phyloP scores from a whole-genome alignment of 1,284 basidiomycete species.

The Apiotrichum mycotoxinovorans region DNA sequence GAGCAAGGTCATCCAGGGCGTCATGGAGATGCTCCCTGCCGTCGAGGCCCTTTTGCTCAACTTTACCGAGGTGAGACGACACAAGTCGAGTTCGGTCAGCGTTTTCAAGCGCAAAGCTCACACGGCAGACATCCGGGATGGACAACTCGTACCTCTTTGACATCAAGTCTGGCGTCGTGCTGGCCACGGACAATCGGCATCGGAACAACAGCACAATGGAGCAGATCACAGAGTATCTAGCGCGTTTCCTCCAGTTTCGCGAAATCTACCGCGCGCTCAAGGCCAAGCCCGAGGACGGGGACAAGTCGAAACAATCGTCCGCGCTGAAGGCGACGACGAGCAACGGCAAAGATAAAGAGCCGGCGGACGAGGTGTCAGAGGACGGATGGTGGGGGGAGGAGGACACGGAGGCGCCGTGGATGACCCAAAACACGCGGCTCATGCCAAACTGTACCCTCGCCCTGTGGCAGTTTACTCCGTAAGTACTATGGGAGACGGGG shows the following conservation, averaged over 20 bases:
- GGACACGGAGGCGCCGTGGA: conserved; percentile 46
- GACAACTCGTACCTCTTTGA: conserved; percentile 94
- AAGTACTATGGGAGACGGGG: conserved; percentile 31
- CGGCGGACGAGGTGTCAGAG: not conserved
- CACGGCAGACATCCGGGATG: conserved; percentile 65
- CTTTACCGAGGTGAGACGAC: conserved; percentile 48
- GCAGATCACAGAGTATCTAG: conserved; percentile 81
- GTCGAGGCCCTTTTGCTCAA: conserved; percentile 53
- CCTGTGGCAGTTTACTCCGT: conserved; percentile 78
- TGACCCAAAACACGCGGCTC: conserved; percentile 40
- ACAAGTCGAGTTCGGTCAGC: no score
- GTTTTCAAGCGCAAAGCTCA: not conserved
- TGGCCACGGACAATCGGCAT: conserved; percentile 70
- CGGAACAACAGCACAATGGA: conserved; percentile 76
- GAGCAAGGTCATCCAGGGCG: conserved; percentile 53
- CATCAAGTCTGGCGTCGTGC: conserved; percentile 74
- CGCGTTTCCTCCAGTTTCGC: conserved; percentile 80
- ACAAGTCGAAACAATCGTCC: not conserved
- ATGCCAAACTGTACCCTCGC: conserved; percentile 68
- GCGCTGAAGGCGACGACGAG: conserved; percentile 8
- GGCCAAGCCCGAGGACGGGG: not conserved
- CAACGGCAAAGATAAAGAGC: conserved; percentile 2
- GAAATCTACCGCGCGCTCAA: conserved; percentile 59
- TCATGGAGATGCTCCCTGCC: conserved; percentile 52
- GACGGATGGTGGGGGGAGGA: conserved; percentile 46